Base-by-base conservation (phyloP, 345 rosid genomes). In the Citrus cavaleriei region DNA sequence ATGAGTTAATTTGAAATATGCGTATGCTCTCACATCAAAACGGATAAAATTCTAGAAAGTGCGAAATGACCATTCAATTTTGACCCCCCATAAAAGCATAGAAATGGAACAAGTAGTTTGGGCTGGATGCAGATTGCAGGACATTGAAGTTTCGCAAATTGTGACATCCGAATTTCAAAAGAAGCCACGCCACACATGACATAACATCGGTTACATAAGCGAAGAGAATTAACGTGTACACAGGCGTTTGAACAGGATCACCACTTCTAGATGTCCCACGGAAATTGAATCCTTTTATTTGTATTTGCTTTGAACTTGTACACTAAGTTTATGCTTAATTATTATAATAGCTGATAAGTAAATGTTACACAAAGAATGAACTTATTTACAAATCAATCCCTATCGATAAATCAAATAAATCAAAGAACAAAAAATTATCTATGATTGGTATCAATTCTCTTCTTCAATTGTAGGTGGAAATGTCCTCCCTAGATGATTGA, bases 391-490 rank as follows among this genome's bases (percentile, higher is more conserved):
- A n/a, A 75, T 46, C 28, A 46, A 64, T 64, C 2, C 5, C 61
- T 21, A 65, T 22, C 18, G 32, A 76, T 64, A 49, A 66, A 75
- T 63, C 60, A 25, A 75, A 28, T 5, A 51, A 42, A 51, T 54
- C 1, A 75, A 75, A 75, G 70, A 75, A 75, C 62, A n/a, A 74
- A 74, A 60, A 46, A 73, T 59, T 64, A 60, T 54, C 58, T 5
- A 46, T 46, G 51, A 13, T 1, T 13, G 51, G 51, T 13, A 46
- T 46, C 18, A 3, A 3, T 46, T 46, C 18, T 46, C 51, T 46
- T 46, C 51, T 12, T 46, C 51, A 46, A 46, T 13, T 12, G 51
- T 13, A 46, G 18, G 51, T 46, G 51, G 16, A 46, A 46, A 1
- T 46, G 22, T 54, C 58, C 58, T 54, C 58, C 58, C 22, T 16